Evolutionary conservation across 306 rosid genomes (phyloP).

Genomic region (Macrotyloma uniflorum): DNA sequence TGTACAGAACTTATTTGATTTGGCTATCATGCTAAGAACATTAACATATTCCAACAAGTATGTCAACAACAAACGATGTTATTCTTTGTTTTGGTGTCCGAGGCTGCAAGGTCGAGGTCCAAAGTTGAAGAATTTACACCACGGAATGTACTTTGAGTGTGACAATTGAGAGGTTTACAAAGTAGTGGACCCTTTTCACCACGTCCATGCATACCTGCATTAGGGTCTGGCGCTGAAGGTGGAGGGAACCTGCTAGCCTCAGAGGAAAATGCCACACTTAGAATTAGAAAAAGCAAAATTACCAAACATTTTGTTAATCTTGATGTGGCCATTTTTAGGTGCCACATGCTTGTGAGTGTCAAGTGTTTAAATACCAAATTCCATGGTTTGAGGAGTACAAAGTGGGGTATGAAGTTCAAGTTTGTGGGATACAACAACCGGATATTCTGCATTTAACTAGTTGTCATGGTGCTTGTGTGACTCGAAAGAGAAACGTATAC

Average conservation of each 20-base stretch:
- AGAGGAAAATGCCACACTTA: slow-evolving; percentile 20
- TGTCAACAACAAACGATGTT: too few species aligned
- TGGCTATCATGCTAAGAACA: slow-evolving; percentile 1
- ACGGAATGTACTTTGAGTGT: slow-evolving; percentile 16
- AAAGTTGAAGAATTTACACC: not conserved
- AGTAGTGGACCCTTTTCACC: slow-evolving; percentile 10
- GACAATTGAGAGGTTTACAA: slow-evolving; percentile 32
- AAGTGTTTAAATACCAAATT: slow-evolving; percentile 22
- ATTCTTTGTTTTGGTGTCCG: not conserved
- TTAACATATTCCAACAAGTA: not conserved
- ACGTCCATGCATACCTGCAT: not conserved
- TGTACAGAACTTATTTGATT: not conserved
- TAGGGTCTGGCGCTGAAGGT: not conserved
- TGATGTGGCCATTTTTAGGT: slow-evolving; percentile 30
- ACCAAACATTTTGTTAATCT: not conserved
- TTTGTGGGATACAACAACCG: not conserved
- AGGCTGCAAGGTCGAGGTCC: not conserved
- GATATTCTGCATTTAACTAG: not conserved
- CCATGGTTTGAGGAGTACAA: not conserved
- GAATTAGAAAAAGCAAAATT: not conserved
- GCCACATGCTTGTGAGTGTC: not conserved
- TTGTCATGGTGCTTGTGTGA: slow-evolving; percentile 16
- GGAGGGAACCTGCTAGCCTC: slow-evolving; percentile 17
- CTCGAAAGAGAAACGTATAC: not conserved
- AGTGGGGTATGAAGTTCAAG: not conserved